Evolutionary conservation across 176 grass and related monocot genomes (phyloP), one percentile per base, ranked within the genome.

Genomic region (Carex parvula): DNA sequence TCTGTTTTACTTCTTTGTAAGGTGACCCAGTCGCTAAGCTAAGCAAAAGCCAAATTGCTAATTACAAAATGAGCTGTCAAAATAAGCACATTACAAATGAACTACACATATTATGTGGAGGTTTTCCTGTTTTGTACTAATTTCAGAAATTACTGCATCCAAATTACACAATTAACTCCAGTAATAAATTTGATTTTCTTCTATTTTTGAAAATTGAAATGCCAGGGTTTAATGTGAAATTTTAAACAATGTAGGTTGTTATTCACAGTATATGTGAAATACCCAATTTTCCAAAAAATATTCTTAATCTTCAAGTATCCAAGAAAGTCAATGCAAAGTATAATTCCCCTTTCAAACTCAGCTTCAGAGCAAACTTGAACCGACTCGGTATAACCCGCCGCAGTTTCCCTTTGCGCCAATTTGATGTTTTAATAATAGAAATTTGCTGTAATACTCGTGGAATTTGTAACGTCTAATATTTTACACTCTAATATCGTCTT

Each of bases 131-230:
- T 7, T 17, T 74, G 18, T 52, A 22, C 41, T 13, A 74, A 50
- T 24, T 73, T 73, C 70, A 73, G 42, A 37, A 73, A 5, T 74
- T 74, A 74, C 22, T 13, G 11, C n/a, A 74, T 74, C 70, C 42
- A 75, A 53, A 53, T 14, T 53, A 54, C 71, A 75, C 71, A 75
- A 15, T 54, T 46, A 53, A 29, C 71, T 73, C 0, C 11, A 11
- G 5, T 29, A 75, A n/a, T 54, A 14, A 54, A 48, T 53, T 75
- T 13, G n/a, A 26, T 54, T 53, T 53, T 75, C 71, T 29, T 50
- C 18, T 75, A 75, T 53, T 54, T 75, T 75, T 29, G 1, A 29
- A 24, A 24, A 75, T 26, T 75, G 11, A 75, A 54, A 75, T 24
- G 4, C 26, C 71, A 75, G 71, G 10, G 10, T 1, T 75, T 75